These are phyloP conservation scores for Chimonanthus praecox DNA, from an alignment of 164 flowering plant genomes.

Conservation along the genomic window DNA sequence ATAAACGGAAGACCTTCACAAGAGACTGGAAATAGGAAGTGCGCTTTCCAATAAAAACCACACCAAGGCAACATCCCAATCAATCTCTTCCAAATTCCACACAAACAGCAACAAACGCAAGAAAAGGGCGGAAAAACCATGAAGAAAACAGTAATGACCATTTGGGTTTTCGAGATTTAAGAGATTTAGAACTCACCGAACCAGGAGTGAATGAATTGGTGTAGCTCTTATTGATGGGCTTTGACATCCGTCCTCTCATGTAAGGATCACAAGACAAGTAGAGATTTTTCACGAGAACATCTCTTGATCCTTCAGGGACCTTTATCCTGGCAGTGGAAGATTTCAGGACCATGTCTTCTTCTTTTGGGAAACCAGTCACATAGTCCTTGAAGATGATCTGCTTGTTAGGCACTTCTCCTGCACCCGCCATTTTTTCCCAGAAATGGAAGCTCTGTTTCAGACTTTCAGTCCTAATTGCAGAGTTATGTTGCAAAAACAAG, in stretches of 20 bases:
- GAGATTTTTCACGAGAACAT: slow-evolving; percentile 27
- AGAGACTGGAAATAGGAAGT: neutral
- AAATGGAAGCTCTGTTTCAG: neutral
- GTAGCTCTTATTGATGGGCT: slow-evolving; percentile 3
- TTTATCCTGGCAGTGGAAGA: neutral
- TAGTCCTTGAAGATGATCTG: slow-evolving; percentile 8
- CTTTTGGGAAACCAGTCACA: slow-evolving; percentile 9
- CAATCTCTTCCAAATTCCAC: neutral
- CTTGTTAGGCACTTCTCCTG: slow-evolving; percentile 7
- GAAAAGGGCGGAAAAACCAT: neutral
- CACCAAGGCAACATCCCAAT: neutral
- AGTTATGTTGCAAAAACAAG: too few relatives aligned
- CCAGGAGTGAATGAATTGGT: slow-evolving; percentile 17
- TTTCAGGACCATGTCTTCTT: slow-evolving; percentile 11
- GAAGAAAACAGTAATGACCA: neutral
- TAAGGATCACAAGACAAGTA: slow-evolving; percentile 39
- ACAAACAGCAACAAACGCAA: neutral
- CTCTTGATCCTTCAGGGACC: slow-evolving; percentile 10
- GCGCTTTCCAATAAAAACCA: neutral
- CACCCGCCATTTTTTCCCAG: slow-evolving; percentile 6
- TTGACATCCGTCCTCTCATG: slow-evolving; percentile 22
- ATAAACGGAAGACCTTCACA: too few relatives aligned
- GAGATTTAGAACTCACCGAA: slow-evolving; percentile 6
- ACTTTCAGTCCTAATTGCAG: neutral
- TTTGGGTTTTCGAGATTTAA: neutral